Base-by-base conservation (phyloP, 345 rosid species). In the Psidium friedrichsthalianum region DNA sequence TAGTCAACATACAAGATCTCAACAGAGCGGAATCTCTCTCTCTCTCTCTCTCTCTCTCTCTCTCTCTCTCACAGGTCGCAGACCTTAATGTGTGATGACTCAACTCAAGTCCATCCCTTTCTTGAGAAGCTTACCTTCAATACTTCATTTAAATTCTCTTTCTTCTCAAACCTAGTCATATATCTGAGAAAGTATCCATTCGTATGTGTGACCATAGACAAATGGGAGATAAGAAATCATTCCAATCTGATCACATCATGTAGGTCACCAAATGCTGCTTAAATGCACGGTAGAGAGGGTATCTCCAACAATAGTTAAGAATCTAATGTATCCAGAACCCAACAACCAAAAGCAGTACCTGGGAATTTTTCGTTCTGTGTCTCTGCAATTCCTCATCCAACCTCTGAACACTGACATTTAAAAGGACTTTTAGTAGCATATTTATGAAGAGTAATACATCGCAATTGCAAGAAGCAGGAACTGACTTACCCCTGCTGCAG, bases 381-480 rank as follows among this genome's bases (percentile, higher is more conserved):
- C 89, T 92, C 92, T 94, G 95, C 91, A 95, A 86, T 87, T 97
- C 98, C 87, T 95, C 99, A 49, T 89, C 86, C 86, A 95, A 86
- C 92, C 89, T 91, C 87, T 86, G 92, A 87, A 93, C 84, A 89
- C 99, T 93, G 92, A 74, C 78, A 94, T 86, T 82, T 87, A 83
- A 91, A 74, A 87, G 74, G 76, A 83, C 84, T 83, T 86, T 89
- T 81, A 87, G 88, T 83, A 32, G 36, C 42, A 84, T 69, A 32
- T 40, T 44, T 56, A 69, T 20, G 29, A 20, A 59, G n/a, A 83
- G 85, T 49, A 76, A 27, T 52, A 42, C 11, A 20, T 82, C 3
- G 61, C 49, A 24, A 24, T 7, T 52, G 49, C 11, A 25, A 20
- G 18, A 32, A 36, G 82, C 15, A 32, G 55, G 25, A 86, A 51